Evolutionary conservation across 768 basidiomycete species (phyloP), one percentile per base, ranked within the genome.

Genomic region (Zangia roseola): DNA sequence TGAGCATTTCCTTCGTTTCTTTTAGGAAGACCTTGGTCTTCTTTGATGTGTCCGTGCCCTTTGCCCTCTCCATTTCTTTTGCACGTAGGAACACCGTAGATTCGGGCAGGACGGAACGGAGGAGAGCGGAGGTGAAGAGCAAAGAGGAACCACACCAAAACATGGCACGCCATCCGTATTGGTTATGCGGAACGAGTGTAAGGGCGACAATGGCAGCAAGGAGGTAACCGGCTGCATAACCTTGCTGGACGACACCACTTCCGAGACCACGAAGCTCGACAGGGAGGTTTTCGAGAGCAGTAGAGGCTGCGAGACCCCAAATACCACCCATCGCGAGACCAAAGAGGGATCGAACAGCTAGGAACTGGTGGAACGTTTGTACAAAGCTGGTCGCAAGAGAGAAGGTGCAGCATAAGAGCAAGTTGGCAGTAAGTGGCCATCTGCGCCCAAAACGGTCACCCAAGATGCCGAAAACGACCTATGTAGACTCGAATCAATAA

Each of bases 361-460:
- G 78, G 73, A 97, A 98, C 50, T 86, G 75, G 0, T 52, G 41
- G 71, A 81, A 97, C 0, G 84, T 91, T 23, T 84, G 75, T 28
- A 83, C 82, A 67, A 94, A 97, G 17, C 89, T 85, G 1, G 86
- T 83, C 1, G 80, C 90, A 24, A 97, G 80, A 63, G 93, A 83
- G 44, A 95, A 81, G 6, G 78, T 61, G 14, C 80, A 75, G 52
- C 92, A 80, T 40, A 93, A 63, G 28, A 91, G 46, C 17, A 94
- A 72, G 62, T 94, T 94, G 59, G 59, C 53, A 17, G 94, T 82
- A 9, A 94, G 76, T 2, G 94, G 93, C 92, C 91, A 98, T 74
- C 94, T 94, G 39, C 94, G 80, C 1, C 94, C 94, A 66, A 74
- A 97, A 4, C 94, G 82, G 65, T 97, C 95, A 3, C 88, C 89